Percentiles rank a stretch among this genome's conserved stretches.
These are phyloP conservation scores for Trichosporon coremiiforme DNA, from an alignment of 1,284 basidiomycete genomes.

Conservation along the genomic window DNA sequence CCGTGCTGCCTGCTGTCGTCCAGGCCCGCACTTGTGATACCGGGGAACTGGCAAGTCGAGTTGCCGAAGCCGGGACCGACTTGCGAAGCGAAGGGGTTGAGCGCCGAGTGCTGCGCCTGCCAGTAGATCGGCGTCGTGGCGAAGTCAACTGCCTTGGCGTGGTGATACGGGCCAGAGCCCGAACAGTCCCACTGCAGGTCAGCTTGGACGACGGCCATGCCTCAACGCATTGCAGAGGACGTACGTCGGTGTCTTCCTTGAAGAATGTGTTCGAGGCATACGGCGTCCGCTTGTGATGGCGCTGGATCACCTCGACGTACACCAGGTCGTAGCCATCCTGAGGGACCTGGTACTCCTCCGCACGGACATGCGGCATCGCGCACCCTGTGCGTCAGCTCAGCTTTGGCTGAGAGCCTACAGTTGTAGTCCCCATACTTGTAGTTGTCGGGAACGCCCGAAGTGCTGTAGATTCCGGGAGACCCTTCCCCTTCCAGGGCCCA, in stretches of 20 bases:
- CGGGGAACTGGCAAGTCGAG: slow-evolving; percentile 47
- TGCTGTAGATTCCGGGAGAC: slow-evolving; percentile 42
- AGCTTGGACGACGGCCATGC: neutral
- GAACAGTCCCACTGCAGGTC: slow-evolving; percentile 41
- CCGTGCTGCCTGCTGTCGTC: slow-evolving; percentile 43
- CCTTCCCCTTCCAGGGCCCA: slow-evolving; percentile 38
- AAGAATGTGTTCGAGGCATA: slow-evolving; percentile 50
- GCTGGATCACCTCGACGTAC: slow-evolving; percentile 50
- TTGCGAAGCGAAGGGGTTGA: slow-evolving; percentile 42
- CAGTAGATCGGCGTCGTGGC: slow-evolving; percentile 39
- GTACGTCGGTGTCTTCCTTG: slow-evolving; percentile 42
- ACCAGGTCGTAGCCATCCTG: slow-evolving; percentile 27
- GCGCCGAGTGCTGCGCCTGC: slow-evolving; percentile 35
- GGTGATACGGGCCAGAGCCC: slow-evolving; percentile 38
- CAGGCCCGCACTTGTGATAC: slow-evolving; percentile 44
- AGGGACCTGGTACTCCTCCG: slow-evolving; percentile 11
- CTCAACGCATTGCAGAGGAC: neutral
- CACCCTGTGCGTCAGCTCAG: slow-evolving; percentile 15
- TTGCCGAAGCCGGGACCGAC: slow-evolving; percentile 43
- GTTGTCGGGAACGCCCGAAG: slow-evolving; percentile 34
- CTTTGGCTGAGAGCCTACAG: slow-evolving; percentile 31
- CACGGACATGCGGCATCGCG: slow-evolving; percentile 22
- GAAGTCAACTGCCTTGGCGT: slow-evolving; percentile 33
- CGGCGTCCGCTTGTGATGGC: slow-evolving; percentile 53
- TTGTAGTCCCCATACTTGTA: slow-evolving; percentile 43